Percentiles rank a stretch among this genome's conserved stretches.
Evolutionary conservation across 2,329 filamentous ascomycete genomes (phyloP).

Genomic region (Plenodomus tracheiphilus): DNA sequence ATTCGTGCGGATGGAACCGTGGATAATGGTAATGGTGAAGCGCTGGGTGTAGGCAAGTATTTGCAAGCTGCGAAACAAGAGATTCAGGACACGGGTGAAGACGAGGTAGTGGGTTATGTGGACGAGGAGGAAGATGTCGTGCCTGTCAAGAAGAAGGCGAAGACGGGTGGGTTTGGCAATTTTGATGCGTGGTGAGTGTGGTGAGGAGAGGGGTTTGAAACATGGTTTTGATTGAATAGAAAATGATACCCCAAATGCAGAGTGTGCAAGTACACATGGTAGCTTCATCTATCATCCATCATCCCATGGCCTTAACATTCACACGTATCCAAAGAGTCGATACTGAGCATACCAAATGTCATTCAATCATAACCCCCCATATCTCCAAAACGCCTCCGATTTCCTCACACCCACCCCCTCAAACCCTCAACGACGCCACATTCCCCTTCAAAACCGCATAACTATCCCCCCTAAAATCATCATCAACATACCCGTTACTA

Average conservation of each 20-base stretch:
- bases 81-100: slow-evolving; percentile 46
- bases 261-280: too few species aligned
- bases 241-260: too few species aligned
- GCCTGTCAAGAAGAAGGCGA: slow-evolving; percentile 79
- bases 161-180: slow-evolving; percentile 81
- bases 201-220: too few species aligned
- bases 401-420: background rate
- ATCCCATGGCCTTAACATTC: too few species aligned
- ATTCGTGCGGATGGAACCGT: slow-evolving; percentile 70
- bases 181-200: slow-evolving; percentile 79
- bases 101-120: slow-evolving; percentile 64
- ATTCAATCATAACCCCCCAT: too few species aligned
- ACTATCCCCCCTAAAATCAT: slow-evolving; percentile 54
- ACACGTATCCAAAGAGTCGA: too few species aligned
- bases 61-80: slow-evolving; percentile 63
- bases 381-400: background rate
- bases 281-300: too few species aligned
- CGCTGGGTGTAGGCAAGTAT: slow-evolving; percentile 75
- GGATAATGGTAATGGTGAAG: slow-evolving; percentile 58
- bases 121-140: slow-evolving; percentile 65
- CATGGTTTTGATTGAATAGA: too few species aligned
- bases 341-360: too few species aligned
- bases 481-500: slow-evolving; percentile 45
- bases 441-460: slow-evolving; percentile 48
- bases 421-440: slow-evolving; percentile 18